Evolutionary conservation across 345 rosid species (phyloP), one percentile per base, ranked within the genome.

Genomic region (Populus tremula): DNA sequence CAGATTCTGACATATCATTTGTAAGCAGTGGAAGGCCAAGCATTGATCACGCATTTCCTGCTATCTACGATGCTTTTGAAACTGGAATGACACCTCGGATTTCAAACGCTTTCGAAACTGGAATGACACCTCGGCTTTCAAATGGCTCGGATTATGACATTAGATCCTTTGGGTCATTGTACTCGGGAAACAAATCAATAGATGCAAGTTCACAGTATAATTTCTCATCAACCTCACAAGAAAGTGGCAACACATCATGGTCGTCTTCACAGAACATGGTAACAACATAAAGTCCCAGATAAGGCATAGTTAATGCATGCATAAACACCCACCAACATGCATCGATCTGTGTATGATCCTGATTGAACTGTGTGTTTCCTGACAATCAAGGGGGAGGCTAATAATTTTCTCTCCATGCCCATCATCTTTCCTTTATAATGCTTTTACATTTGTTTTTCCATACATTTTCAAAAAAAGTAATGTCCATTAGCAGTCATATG

Each of bases 21-120:
- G 92, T 88, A 66, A 92, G 97, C 86, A 88, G 82, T 63, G 89
- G 91, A 76, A 91, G 91, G 78, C 87, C 88, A 27, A 89, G 92
- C 82, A 71, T 67, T 0, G 93, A 93, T 64, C 78, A 56, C 43
- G 73, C 80, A 84, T 84, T 77, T 76, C 82, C 88, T 74, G 64
- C 86, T 27, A 72, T 83, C 59, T 31, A 41, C 80, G 93, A 95
- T 29, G 70, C 45, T 13, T 21, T 18, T 4, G 33, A 38, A 54
- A 20, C 62, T 8, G 89, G 78, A 75, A 76, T 38, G 64, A 20
- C 62, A 21, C 83, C 87, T 67, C 78, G 50, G 64, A 86, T 27
- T 74, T 84, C 59, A 25, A 41, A 95, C 23, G 70, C 69, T 12
- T 21, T 33, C 5, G 31, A 38, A 54, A 20, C 61, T 7, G 89